Base-by-base conservation (phyloP, 768 basidiomycete species). In the Filobasidium wieringae region DNA sequence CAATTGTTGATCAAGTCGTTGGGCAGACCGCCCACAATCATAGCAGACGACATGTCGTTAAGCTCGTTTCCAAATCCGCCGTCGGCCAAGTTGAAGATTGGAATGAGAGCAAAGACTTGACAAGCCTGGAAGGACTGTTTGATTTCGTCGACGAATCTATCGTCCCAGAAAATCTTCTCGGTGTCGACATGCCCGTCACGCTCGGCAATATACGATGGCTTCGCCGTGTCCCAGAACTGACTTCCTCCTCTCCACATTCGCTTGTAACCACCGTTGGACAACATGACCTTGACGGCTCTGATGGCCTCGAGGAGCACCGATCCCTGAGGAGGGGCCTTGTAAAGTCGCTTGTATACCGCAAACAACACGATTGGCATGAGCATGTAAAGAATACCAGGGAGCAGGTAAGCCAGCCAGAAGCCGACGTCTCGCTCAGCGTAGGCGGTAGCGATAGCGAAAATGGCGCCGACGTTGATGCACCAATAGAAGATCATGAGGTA, bases 91-190 rank as follows among this genome's bases (percentile, higher is more conserved):
- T 63, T 64, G 65, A 66, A 74, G 51, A 74, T 69, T 0, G 71
- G 73, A 26, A 72, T 62, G 41, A 17, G 5, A 40, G 17, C 5
- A 29, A 69, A 70, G 26, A 72, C 64, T 27, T 63, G 63, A 62
- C 72, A 75, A 6, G 72, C 73, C 15, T 54, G 51, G 36, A 71
- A 39, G 2, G 71, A 63, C 32, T 69, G 61, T 40, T 62, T 55
- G 45, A 74, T 45, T 41, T 74, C 73, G 34, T 68, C 66, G 19
- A 73, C 70, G 51, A 74, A 74, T n/a, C 63, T 57, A 59, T 74
- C 73, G 61, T 73, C 72, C 72, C 70, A 73, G 37, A 59, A n/a
- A n/a, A n/a, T n/a, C n/a, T n/a, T n/a, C n/a, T n/a, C n/a, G n/a
- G n/a, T n/a, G n/a, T 30, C 47, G 33, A 45, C 19, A 39, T 71